phyloP scores from a whole-genome alignment of 1,139 yeast species.

The Candida glucosophila region DNA sequence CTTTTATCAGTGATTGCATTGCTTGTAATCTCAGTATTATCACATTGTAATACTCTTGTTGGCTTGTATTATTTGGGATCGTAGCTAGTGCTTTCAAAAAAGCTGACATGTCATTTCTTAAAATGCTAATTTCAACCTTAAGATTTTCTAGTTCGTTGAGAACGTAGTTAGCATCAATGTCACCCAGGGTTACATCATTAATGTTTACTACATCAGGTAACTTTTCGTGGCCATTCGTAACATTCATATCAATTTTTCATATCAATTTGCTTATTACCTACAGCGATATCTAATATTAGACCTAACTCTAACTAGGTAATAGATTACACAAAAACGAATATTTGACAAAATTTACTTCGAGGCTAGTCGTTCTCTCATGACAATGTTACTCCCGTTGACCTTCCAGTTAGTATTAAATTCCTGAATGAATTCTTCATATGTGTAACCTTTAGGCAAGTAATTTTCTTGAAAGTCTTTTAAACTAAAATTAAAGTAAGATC shows the following conservation, averaged over 20 bases:
- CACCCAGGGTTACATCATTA: slow-evolving; percentile 40
- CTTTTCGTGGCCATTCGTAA: slow-evolving; percentile 1
- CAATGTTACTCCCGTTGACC: slow-evolving; percentile 13
- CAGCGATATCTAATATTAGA: too few relatives aligned
- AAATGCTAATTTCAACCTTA: slow-evolving; percentile 34
- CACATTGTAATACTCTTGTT: slow-evolving; percentile 26
- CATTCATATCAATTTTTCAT: neutral
- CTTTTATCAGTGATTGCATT: slow-evolving; percentile 31
- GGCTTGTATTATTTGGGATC: slow-evolving; percentile 26
- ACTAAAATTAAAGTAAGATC: slow-evolving; percentile 28
- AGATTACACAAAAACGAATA: slow-evolving; percentile 1
- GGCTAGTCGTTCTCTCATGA: slow-evolving; percentile 14
- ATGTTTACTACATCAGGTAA: slow-evolving; percentile 33
- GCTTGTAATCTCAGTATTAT: slow-evolving; percentile 22
- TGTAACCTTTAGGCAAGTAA: slow-evolving; percentile 22
- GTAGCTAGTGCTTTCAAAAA: slow-evolving; percentile 32
- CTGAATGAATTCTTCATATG: slow-evolving; percentile 11
- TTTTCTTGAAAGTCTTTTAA: slow-evolving; percentile 12
- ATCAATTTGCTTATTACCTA: too few relatives aligned
- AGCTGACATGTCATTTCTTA: slow-evolving; percentile 36
- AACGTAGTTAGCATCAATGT: slow-evolving; percentile 28
- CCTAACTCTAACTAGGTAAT: neutral
- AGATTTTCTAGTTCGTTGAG: slow-evolving; percentile 34
- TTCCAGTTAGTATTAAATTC: slow-evolving; percentile 21
- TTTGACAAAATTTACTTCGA: slow-evolving; percentile 3